These are phyloP conservation scores for Davidsoniella virescens DNA, from an alignment of 2,329 filamentous ascomycete genomes.

Conservation along the genomic window DNA sequence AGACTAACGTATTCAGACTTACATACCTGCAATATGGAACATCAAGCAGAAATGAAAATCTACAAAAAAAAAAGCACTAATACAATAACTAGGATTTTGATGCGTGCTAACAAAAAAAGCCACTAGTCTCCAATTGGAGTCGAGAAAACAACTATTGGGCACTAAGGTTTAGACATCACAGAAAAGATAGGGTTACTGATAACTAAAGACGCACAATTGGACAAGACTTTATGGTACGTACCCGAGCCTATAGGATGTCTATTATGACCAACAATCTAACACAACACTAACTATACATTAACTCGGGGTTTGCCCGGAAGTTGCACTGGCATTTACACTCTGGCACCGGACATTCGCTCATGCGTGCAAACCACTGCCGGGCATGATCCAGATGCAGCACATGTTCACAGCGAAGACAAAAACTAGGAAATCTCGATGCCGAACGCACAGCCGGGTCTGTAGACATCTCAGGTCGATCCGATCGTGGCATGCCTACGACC, in stretches of 20 bases:
- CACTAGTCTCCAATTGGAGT: too few species aligned
- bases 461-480: slow-evolving; percentile 37
- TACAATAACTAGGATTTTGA: too few species aligned
- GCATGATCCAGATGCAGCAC: slow-evolving; percentile 52
- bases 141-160: too few species aligned
- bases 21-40: too few species aligned
- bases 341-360: slow-evolving; percentile 50
- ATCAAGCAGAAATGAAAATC: not conserved
- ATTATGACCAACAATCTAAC: too few species aligned
- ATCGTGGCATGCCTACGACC: slow-evolving; percentile 47
- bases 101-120: too few species aligned
- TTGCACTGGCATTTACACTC: slow-evolving; percentile 52
- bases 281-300: slow-evolving; percentile 28
- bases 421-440: slow-evolving; percentile 47
- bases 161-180: too few species aligned
- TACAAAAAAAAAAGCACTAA: not conserved
- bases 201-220: too few species aligned
- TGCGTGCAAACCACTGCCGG: slow-evolving; percentile 47
- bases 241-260: too few species aligned
- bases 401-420: slow-evolving; percentile 52
- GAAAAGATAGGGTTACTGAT: too few species aligned
- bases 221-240: too few species aligned
- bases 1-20: too few species aligned
- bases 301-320: slow-evolving; percentile 41
- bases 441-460: slow-evolving; percentile 29